Base-by-base conservation (phyloP, 139 green algal species). In the Picochlorum costavermella region DNA sequence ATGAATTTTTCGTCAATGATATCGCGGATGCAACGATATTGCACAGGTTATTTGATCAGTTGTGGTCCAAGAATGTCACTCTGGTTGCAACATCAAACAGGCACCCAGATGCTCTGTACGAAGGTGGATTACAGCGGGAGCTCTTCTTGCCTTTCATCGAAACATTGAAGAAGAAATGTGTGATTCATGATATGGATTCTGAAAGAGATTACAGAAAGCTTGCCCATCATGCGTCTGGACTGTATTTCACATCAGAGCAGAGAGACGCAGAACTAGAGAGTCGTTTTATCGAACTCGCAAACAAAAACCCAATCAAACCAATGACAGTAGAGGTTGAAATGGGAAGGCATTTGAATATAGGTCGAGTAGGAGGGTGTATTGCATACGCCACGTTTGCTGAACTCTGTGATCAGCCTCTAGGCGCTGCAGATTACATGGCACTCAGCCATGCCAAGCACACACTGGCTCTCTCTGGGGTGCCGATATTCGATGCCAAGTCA, bases 91-190 rank as follows among this genome's bases (percentile, higher is more conserved):
- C 92, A n/a, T 88, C 70, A 56, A 92, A 92, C 71, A 72, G 77
- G 5, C 69, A 68, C 6, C 93, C 93, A 2, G 82, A 94, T 28
- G 73, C 83, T 9, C 76, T 98, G 50, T 98, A 98, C 66, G 84
- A 96, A 69, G 79, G 81, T 5, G 93, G 93, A 10, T 79, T 98
- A 70, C 92, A 98, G 77, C 75, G 93, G 14, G 63, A 84, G 43
- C 84, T 97, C 3, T 98, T 98, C 72, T 62, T 98, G 68, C 93
- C 92, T 4, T 98, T 97, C 83, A 98, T 98, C 60, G 68, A 81
- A 8, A 65, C 68, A 3, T 82, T 97, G 14, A 88, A 95, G 79
- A 17, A 45, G 10, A 16, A 43, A 8, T 66, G 90, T 67, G 63
- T 82, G 0, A 74, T 86, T 28, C 90, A 97, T 73, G 83, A 97